phyloP scores from a whole-genome alignment of 2,329 filamentous ascomycete genomes.

The Penicillium paneum region DNA sequence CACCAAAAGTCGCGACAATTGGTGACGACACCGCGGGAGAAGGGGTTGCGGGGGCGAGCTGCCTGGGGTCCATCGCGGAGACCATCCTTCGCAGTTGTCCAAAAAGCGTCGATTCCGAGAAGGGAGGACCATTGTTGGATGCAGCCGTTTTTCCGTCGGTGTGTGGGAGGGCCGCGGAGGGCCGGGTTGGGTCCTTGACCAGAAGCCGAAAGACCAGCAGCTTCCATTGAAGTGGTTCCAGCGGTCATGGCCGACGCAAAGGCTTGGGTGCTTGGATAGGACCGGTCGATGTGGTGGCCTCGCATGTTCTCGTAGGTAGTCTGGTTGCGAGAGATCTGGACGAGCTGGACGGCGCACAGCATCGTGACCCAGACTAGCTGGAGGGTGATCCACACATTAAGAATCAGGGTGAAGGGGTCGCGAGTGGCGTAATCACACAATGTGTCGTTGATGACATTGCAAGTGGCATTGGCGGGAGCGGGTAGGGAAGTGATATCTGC shows the following conservation, averaged over 20 bases:
- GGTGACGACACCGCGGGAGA: constrained; percentile 73
- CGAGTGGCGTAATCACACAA: constrained; percentile 75
- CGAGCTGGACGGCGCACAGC: constrained; percentile 88
- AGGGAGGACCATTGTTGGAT: constrained; percentile 78
- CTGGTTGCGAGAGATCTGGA: constrained; percentile 87
- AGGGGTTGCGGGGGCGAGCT: constrained; percentile 70
- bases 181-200: constrained; percentile 63
- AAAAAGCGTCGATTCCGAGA: constrained; percentile 87
- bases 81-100: constrained; percentile 80
- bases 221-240: constrained; percentile 61
- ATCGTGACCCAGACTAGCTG: constrained; percentile 97
- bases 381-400: constrained; percentile 73
- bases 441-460: constrained; percentile 70
- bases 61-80: constrained; percentile 49
- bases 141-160: constrained; percentile 56
- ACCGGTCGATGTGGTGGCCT: constrained; percentile 62
- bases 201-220: constrained; percentile 65
- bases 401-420: constrained; percentile 78
- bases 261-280: constrained; percentile 54
- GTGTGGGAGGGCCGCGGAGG: constrained; percentile 49
- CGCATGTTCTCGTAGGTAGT: constrained; percentile 98
- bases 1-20: constrained; percentile 98
- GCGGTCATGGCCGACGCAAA: constrained; percentile 69
- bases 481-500: constrained; percentile 64
- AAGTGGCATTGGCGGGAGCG: constrained; percentile 51